Evolutionary conservation across 2,329 filamentous ascomycete genomes (phyloP), one percentile per base, ranked within the genome.

Genomic region (Pseudophaeomoniella oleicola): DNA sequence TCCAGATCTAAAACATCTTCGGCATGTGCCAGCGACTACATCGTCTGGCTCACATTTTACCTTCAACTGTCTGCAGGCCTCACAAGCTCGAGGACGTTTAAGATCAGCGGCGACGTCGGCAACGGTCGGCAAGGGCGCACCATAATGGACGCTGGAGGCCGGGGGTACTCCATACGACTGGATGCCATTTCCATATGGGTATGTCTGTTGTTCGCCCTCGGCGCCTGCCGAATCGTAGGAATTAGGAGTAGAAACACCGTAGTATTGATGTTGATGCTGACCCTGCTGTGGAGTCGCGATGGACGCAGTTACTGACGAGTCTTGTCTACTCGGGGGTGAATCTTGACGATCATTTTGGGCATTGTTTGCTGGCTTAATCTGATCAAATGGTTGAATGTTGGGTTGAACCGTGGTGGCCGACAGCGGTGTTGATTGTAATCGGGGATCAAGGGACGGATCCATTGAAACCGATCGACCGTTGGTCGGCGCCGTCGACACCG

Each of bases 11-110:
- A 72, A 71, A 55, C 86, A 94, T 44, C 86, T 72, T 54, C 72
- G 75, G 55, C 80, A 85, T 3, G 78, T 68, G 3, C 75, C 75
- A 16, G 78, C 71, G 3, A 66, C 65, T 13, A 58, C 58, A 2
- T 69, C 66, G 45, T 86, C 79, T 16, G 81, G 78, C 51, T 93
- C 85, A 60, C 86, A 94, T 46, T 84, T 80, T 41, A 93, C 86
- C 56, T 86, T 86, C 36, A 86, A 63, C 16, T 75, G 73, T 32
- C 81, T 75, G 51, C 81, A 86, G 2, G 78, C 75, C 53, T 86
- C 81, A 56, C 81, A 86, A 19, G 81, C 81, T 17, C 81, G 71
- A 3, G 75, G 68, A 38, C 80, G 72, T 55, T 81, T 83, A 19
- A 71, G 60, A 30, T 81, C 76, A 19, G 47, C 42, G 5, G 51